Evolutionary conservation across 1,139 yeast genomes (phyloP).

Genomic region (Diutina pseudorugosa): DNA sequence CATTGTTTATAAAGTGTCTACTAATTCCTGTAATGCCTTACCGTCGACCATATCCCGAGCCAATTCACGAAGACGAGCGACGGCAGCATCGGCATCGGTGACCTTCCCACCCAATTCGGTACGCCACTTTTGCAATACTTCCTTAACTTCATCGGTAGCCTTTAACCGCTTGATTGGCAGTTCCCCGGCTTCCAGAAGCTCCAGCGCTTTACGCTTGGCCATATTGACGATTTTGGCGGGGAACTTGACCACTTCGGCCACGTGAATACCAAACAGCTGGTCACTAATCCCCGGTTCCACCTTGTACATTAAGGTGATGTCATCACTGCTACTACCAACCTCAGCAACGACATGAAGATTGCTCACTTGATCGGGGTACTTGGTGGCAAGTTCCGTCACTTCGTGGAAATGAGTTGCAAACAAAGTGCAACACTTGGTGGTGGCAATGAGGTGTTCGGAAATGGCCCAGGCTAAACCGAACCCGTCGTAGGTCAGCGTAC

Average conservation of each 20-base stretch:
- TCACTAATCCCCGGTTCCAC: slow-evolving; percentile 90
- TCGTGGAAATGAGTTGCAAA: slow-evolving; percentile 98
- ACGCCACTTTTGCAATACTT: neutral
- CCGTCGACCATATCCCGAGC: neutral
- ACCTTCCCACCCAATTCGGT: neutral
- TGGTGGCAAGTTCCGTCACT: slow-evolving; percentile 63
- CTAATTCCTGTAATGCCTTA: neutral
- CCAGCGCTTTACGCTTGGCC: slow-evolving; percentile 92
- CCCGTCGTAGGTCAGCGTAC: slow-evolving; percentile 95
- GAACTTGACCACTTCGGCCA: slow-evolving; percentile 88
- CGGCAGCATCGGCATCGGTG: neutral
- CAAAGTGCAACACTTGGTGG: slow-evolving; percentile 65
- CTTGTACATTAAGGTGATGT: slow-evolving; percentile 77
- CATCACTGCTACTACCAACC: slow-evolving; percentile 45
- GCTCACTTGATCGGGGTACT: slow-evolving; percentile 43
- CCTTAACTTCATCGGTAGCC: neutral
- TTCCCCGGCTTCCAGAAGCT: slow-evolving; percentile 58
- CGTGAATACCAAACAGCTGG: slow-evolving; percentile 94
- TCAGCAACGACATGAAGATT: slow-evolving; percentile 94
- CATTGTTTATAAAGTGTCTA: neutral
- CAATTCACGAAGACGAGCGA: neutral
- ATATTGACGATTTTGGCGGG: slow-evolving; percentile 79
- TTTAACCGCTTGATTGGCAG: slow-evolving; percentile 16
- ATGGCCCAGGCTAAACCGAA: slow-evolving; percentile 97
- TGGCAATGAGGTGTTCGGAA: slow-evolving; percentile 66